Conservation (phyloP, 768 basidiomycete genomes). For the Megacollybia marginata region DNA sequence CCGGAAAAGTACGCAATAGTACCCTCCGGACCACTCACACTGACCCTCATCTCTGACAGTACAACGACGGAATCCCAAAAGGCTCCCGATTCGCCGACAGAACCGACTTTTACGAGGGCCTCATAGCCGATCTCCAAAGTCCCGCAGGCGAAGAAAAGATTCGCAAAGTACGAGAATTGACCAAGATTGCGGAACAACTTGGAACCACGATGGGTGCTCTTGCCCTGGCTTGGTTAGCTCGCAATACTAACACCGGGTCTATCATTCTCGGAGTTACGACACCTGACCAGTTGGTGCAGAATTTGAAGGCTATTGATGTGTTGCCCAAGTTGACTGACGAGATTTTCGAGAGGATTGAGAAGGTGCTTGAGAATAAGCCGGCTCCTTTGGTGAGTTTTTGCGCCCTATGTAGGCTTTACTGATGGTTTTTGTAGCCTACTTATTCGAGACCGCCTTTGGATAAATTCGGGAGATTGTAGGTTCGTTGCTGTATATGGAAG, state of each 20-base stretch:
- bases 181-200: slow-evolving; percentile 48
- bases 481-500: too few relatives aligned
- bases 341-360: slow-evolving; percentile 60
- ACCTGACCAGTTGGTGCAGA: slow-evolving; percentile 56
- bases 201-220: slow-evolving; percentile 54
- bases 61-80: slow-evolving; percentile 69
- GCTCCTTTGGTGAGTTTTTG: slow-evolving; percentile 22
- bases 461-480: background rate
- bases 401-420: background rate
- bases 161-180: slow-evolving; percentile 60
- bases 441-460: slow-evolving; percentile 24
- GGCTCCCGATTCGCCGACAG: slow-evolving; percentile 66
- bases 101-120: slow-evolving; percentile 42
- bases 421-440: slow-evolving; percentile 8
- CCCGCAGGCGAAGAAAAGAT: slow-evolving; percentile 64
- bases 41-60: slow-evolving; percentile 26
- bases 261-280: slow-evolving; percentile 63
- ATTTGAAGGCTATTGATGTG: slow-evolving; percentile 65
- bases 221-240: slow-evolving; percentile 71
- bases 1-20: slow-evolving; percentile 54
- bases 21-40: background rate
- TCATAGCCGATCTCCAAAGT: slow-evolving; percentile 42
- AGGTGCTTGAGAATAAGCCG: slow-evolving; percentile 51
- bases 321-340: slow-evolving; percentile 65
- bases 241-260: slow-evolving; percentile 57